These are phyloP conservation scores for Trichoderma afroharzianum DNA, from an alignment of 2,329 filamentous ascomycete genomes.

Conservation along the genomic window DNA sequence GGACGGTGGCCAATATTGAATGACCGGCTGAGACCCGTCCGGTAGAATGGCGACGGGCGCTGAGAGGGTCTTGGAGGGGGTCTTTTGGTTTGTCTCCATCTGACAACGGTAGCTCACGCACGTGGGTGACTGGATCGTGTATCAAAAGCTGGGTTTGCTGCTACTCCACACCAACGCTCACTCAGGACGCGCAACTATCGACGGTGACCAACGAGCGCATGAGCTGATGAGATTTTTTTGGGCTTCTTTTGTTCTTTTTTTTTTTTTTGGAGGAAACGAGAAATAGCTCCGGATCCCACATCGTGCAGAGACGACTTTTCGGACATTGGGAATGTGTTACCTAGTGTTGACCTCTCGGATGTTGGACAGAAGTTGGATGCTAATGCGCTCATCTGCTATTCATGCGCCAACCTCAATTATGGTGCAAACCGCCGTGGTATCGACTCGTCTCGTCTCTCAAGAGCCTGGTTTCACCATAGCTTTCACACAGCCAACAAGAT, in stretches of 20 bases:
- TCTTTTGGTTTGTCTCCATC: constrained; percentile 2
- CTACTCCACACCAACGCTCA: background rate
- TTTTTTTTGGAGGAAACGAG: background rate
- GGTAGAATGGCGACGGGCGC: background rate
- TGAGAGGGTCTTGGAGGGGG: background rate
- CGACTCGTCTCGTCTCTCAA: background rate
- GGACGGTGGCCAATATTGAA: background rate
- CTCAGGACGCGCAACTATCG: background rate
- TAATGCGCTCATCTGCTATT: background rate
- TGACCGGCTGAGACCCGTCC: background rate
- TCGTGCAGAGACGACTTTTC: background rate
- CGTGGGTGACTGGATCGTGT: constrained; percentile 1
- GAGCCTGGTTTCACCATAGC: too few species aligned
- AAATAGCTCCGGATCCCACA: background rate
- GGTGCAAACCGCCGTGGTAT: background rate
- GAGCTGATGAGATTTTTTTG: background rate
- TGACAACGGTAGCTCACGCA: background rate
- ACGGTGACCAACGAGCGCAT: background rate
- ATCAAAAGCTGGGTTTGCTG: background rate
- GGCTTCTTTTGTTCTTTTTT: background rate
- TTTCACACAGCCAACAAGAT: background rate
- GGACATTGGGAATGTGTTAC: background rate
- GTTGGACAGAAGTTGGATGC: background rate
- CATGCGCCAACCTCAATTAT: background rate
- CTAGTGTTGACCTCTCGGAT: background rate